Percentiles rank a stretch among this genome's conserved stretches.
These are phyloP conservation scores for Papiliotrema fonsecae DNA, from an alignment of 1,284 basidiomycete genomes.

Conservation along the genomic window DNA sequence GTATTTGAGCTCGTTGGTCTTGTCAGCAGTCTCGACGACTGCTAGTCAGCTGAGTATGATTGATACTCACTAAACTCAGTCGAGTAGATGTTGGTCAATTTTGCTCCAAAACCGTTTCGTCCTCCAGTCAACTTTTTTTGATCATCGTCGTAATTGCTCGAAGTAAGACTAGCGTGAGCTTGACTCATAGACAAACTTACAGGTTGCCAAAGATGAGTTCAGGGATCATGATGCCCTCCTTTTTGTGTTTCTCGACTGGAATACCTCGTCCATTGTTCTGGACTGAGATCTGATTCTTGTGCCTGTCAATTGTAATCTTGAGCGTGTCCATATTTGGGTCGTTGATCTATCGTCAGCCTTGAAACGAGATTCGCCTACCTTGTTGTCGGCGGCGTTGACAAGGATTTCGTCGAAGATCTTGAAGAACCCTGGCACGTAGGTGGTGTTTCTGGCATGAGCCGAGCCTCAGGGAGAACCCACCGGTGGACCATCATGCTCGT, in stretches of 20 bases:
- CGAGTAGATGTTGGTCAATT: constrained; percentile 98
- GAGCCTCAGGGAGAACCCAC: constrained; percentile 23
- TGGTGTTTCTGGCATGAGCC: constrained; percentile 59
- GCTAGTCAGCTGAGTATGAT: constrained; percentile 5
- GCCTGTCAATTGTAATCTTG: constrained; percentile 80
- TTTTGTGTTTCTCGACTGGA: constrained; percentile 91
- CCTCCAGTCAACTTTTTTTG: constrained; percentile 99
- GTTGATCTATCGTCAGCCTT: constrained; percentile 61
- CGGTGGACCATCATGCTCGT: constrained; percentile 72
- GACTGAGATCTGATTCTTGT: constrained; percentile 81
- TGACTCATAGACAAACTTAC: constrained; percentile 24
- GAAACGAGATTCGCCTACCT: constrained; percentile 55
- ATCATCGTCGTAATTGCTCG: constrained; percentile 97
- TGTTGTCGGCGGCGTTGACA: constrained; percentile 99
- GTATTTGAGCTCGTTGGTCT: constrained; percentile 82
- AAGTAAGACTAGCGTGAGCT: constrained; percentile 59
- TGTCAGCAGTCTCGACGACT: constrained; percentile 92
- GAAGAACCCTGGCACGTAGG: constrained; percentile 96
- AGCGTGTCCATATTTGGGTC: constrained; percentile 82
- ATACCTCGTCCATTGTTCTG: constrained; percentile 97
- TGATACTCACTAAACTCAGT: constrained; percentile 66
- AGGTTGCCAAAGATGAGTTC: constrained; percentile 97
- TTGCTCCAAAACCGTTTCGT: constrained; percentile 97
- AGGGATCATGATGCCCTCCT: constrained; percentile 92
- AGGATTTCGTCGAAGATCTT: constrained; percentile 99